Base-by-base conservation (phyloP, 225 moss, liverwort and hornwort species). In the Sphagnum tenellum region DNA sequence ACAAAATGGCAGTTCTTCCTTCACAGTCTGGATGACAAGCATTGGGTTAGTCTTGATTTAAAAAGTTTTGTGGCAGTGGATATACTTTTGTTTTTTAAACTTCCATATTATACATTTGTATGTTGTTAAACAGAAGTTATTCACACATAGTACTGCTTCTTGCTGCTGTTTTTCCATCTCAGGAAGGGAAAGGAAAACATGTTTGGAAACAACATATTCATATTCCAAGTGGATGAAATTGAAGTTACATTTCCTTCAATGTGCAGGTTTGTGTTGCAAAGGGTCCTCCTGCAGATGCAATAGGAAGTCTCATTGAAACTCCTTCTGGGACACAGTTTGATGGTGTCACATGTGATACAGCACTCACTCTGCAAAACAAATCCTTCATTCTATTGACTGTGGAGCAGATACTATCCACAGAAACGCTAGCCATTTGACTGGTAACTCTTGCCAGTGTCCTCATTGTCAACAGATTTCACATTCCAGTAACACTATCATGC, bases 1-100 rank as follows among this genome's bases (percentile, higher is more conserved):
- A 7, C 69, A 47, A 67, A 67, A 45, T 90, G 90, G 90, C 69
- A 68, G 3, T 83, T 90, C 57, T 75, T 49, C 56, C 77, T 88
- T 49, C 69, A 78, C 60, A 79, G 81, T 68, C 14, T 90, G 70
- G 81, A 70, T 64, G 60, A 45, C 56, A 61, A 78, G 69, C 85
- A 90, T 65, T 88, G 88, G 88, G 86, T 86, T 9, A 57, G 77
- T 70, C 45, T 29, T 54, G n/a, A 3, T 59, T 9, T 3, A 44
- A 4, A 46, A 3, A 47, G 9, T 44, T 7, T 29, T 44, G 9
- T 9, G 44, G 61, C 4, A 4, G 11, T 45, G 47, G 10, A 61
- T 6, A 12, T 61, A 8, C 7, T 61, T 61, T 10, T 45, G 3
- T 29, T 29, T 29, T 29, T 0, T 29, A 29, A 29, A 29, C 29